These are phyloP conservation scores for Fusarium newnesense DNA, from an alignment of 2,329 filamentous ascomycete species.

Conservation along the genomic window DNA sequence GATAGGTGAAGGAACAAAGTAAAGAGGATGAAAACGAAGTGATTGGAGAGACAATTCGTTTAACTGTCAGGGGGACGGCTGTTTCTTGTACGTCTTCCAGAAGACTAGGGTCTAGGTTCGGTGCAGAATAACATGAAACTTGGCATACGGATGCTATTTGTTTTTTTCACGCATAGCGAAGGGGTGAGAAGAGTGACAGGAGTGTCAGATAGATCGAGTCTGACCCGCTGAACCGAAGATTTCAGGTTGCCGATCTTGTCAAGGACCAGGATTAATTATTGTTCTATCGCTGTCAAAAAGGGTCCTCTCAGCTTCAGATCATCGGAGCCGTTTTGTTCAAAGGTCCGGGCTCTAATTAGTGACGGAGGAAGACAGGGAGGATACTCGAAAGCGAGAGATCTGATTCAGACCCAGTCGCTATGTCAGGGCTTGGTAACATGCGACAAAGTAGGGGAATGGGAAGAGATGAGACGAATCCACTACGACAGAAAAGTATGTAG, in stretches of 20 bases:
- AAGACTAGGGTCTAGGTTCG: conserved; percentile 23
- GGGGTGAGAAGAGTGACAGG: conserved; percentile 22
- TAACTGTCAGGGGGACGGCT: conserved; percentile 26
- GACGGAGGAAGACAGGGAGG: conserved; percentile 11
- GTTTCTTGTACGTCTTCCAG: conserved; percentile 37
- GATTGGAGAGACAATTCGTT: conserved; percentile 29
- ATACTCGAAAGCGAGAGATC: conserved; percentile 21
- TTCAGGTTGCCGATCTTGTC: conserved; percentile 37
- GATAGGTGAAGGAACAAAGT: conserved; percentile 8
- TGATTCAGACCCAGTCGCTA: conserved; percentile 25
- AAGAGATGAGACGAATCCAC: conserved; percentile 47
- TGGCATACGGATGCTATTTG: conserved; percentile 30
- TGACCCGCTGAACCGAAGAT: conserved; percentile 37
- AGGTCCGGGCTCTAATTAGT: conserved; percentile 24
- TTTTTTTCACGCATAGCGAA: conserved; percentile 26
- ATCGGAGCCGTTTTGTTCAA: conserved; percentile 25
- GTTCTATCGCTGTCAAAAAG: conserved; percentile 20
- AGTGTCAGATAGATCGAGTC: conserved; percentile 35
- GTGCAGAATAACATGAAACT: conserved; percentile 28
- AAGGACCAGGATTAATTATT: conserved; percentile 26
- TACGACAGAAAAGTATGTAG: conserved; percentile 37
- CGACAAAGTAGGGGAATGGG: conserved; percentile 33
- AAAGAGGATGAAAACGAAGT: conserved; percentile 13
- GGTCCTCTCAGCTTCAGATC: conserved; percentile 30
- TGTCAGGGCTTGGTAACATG: conserved; percentile 30